phyloP scores from a whole-genome alignment of 139 green algal species.

The Gonium pectorale region DNA sequence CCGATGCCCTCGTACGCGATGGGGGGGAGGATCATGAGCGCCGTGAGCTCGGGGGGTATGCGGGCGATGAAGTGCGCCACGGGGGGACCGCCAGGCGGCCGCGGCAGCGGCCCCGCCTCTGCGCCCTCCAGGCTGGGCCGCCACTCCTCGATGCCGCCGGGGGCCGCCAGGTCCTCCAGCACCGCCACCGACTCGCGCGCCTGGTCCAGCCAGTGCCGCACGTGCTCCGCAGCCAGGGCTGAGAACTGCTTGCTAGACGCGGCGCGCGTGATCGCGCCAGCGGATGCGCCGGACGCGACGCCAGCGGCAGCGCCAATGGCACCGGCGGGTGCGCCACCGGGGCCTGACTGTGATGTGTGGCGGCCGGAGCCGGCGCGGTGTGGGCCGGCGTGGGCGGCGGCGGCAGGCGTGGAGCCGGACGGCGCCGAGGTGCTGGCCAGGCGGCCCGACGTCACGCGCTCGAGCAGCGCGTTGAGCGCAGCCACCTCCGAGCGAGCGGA shows the following conservation, averaged over 20 bases:
- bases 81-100: neutral
- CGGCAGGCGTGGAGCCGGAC: no score
- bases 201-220: slow-evolving; percentile 31
- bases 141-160: slow-evolving; percentile 23
- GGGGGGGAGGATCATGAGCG: slow-evolving; percentile 14
- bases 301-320: neutral
- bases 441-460: neutral
- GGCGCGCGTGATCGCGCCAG: neutral
- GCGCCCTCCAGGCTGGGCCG: neutral
- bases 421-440: neutral
- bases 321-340: neutral
- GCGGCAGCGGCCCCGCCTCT: neutral
- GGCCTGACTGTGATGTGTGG: no score
- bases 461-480: slow-evolving; percentile 1
- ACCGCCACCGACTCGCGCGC: slow-evolving; percentile 1
- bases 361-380: neutral
- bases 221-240: slow-evolving; percentile 16
- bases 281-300: neutral
- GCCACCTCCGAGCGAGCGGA: slow-evolving; percentile 6
- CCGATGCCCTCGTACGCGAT: neutral
- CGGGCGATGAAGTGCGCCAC: slow-evolving; percentile 38
- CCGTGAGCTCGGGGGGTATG: slow-evolving; percentile 25
- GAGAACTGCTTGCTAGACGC: slow-evolving; percentile 24
- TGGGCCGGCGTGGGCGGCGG: neutral
- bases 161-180: slow-evolving; percentile 17